Base-by-base conservation (phyloP, 768 basidiomycete genomes). In the Leucocoprinus leucothites region DNA sequence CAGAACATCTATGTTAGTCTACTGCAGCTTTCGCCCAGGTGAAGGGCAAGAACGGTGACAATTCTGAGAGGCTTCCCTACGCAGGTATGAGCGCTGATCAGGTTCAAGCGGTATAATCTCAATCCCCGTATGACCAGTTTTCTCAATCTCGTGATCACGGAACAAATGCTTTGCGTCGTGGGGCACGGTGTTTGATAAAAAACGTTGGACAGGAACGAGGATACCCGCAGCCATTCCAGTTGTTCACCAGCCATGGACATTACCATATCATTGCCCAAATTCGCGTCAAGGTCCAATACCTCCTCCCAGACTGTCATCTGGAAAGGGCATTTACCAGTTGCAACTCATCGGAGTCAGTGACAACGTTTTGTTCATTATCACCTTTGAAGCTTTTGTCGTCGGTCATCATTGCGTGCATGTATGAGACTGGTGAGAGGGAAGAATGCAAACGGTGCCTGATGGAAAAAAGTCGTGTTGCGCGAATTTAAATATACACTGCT, bases 61-160 rank as follows among this genome's bases (percentile, higher is more conserved):
- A 86, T 76, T 82, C 87, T 87, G 82, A 78, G 77, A 63, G 88
- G 87, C 87, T 91, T 94, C 91, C 91, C 91, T 93, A 91, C 92
- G 93, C 92, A 92, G 90, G 89, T 91, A 80, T 93, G 81, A 91
- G 84, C 89, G 80, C 91, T 92, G 87, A 81, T 91, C 93, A 94
- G 91, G 92, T 94, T 94, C 89, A 72, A 83, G 86, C 93, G 91
- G 92, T 94, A 83, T 94, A 57, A 89, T 94, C 93, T 95, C 92
- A 94, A 92, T 73, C 91, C 82, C 74, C 70, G 73, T 71, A 70
- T 71, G 67, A 52, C 68, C 69, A 56, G 16, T 60, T 50, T 53
- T 63, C 63, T 58, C 59, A 62, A 64, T 61, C 63, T 45, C 62
- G 57, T 61, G 59, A 57, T 60, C 59, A 63, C 63, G 46, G 34